A percentile compares a stretch with the other conserved stretches of the same genome.
Evolutionary conservation across 2,329 filamentous ascomycete species (phyloP).

Genomic region (Zymoseptoria brevis): DNA sequence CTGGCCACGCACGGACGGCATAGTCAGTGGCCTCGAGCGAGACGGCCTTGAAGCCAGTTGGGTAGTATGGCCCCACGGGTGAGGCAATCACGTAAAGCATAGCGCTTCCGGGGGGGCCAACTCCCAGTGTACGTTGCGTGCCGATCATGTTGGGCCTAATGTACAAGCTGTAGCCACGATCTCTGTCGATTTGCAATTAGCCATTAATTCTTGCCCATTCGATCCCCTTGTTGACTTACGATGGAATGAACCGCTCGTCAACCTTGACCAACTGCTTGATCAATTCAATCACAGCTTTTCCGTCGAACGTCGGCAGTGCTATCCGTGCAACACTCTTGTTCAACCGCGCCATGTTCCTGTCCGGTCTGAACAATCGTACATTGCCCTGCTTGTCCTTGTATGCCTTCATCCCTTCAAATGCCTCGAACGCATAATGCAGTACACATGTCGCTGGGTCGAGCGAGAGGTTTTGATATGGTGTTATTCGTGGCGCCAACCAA

Average conservation of each 20-base stretch:
- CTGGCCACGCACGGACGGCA: constrained; percentile 84
- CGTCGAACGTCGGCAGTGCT: constrained; percentile 79
- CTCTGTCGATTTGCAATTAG: constrained; percentile 27
- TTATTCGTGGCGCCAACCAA: constrained; percentile 76
- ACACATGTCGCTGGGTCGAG: constrained; percentile 95
- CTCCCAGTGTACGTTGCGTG: constrained; percentile 87
- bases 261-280: constrained; percentile 72
- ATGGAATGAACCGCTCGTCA: constrained; percentile 84
- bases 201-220: not conserved
- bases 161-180: constrained; percentile 85
- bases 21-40: constrained; percentile 94
- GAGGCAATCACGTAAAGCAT: constrained; percentile 92
- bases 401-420: constrained; percentile 99
- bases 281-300: constrained; percentile 66
- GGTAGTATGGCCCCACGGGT: constrained; percentile 95
- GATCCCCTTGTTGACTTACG: constrained; percentile 38
- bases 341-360: constrained; percentile 91
- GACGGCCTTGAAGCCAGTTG: constrained; percentile 95
- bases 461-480: constrained; percentile 92
- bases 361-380: constrained; percentile 83
- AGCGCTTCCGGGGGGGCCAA: constrained; percentile 84
- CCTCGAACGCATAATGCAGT: constrained; percentile 97
- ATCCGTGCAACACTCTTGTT: constrained; percentile 90
- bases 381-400: constrained; percentile 79
- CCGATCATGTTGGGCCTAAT: constrained; percentile 95